A percentile compares a stretch with the other conserved stretches of the same genome.
phyloP scores from a whole-genome alignment of 257 asterid species.

The Haberlea rhodopensis region DNA sequence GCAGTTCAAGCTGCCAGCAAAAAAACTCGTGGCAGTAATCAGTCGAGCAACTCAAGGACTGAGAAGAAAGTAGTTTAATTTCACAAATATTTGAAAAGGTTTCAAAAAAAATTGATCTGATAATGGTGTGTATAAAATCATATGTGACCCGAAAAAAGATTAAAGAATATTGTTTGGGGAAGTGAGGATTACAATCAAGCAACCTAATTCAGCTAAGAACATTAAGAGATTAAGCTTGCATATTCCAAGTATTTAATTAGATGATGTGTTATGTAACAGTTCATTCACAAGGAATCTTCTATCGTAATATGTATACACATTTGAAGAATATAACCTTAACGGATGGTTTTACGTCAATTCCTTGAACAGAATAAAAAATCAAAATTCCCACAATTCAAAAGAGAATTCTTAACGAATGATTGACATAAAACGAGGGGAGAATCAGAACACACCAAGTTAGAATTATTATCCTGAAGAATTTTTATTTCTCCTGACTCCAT shows the following conservation, averaged over 20 bases:
- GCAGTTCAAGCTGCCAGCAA: conserved; percentile 23
- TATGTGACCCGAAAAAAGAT: neutral
- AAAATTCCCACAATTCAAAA: neutral
- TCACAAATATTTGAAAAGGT: neutral
- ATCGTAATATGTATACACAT: neutral
- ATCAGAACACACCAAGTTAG: conserved; percentile 69
- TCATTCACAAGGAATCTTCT: neutral
- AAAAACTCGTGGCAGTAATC: conserved; percentile 24
- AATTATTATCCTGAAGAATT: conserved; percentile 28
- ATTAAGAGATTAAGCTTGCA: neutral
- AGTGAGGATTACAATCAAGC: neutral
- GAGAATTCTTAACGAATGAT: neutral
- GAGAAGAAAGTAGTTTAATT: conserved; percentile 20
- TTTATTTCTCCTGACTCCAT: conserved; percentile 46
- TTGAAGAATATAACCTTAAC: neutral
- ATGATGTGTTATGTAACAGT: conserved; percentile 1
- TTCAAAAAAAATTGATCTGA: neutral
- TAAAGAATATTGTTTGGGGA: neutral
- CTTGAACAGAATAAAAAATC: neutral
- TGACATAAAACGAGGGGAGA: conserved; percentile 28
- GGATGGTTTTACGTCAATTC: neutral
- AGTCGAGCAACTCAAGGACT: conserved; percentile 14
- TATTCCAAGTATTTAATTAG: conserved; percentile 3
- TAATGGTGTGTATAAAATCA: neutral
- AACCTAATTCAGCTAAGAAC: neutral